These are phyloP conservation scores for Tranzscheliella williamsii DNA, from an alignment of 1,284 basidiomycete genomes.

Conservation along the genomic window DNA sequence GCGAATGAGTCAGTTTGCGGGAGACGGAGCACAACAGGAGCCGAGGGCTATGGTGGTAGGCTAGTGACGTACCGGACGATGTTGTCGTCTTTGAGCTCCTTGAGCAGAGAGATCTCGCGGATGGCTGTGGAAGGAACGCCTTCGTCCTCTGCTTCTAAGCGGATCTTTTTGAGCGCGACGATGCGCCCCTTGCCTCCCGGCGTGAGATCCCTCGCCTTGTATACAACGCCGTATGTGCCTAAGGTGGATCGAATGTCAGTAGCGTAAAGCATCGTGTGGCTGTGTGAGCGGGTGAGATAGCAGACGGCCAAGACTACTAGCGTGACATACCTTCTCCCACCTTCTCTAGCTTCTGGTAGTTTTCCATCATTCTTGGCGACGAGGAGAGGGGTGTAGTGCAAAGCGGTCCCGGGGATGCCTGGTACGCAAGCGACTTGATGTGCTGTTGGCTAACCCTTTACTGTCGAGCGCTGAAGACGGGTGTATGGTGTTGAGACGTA, in stretches of 20 bases:
- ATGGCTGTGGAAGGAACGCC: conserved; percentile 97
- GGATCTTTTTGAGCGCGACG: conserved; percentile 80
- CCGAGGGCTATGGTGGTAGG: too few relatives aligned
- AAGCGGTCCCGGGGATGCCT: too few relatives aligned
- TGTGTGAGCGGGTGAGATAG: neutral
- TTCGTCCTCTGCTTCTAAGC: conserved; percentile 95
- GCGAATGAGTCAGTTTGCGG: neutral
- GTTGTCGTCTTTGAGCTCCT: conserved; percentile 93
- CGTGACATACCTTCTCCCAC: conserved; percentile 59
- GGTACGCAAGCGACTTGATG: too few relatives aligned
- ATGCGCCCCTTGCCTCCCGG: conserved; percentile 70
- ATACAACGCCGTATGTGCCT: conserved; percentile 99
- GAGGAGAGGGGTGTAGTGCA: too few relatives aligned
- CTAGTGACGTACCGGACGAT: conserved; percentile 70
- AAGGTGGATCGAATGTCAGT: conserved; percentile 1
- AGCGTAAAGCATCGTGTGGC: too few relatives aligned
- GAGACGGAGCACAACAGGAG: neutral
- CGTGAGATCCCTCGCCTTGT: conserved; percentile 65
- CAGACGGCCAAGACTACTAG: neutral
- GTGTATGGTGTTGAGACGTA: too few relatives aligned
- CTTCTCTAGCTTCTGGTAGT: conserved; percentile 77
- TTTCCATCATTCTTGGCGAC: too few relatives aligned
- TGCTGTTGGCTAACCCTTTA: too few relatives aligned
- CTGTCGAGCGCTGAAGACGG: too few relatives aligned
- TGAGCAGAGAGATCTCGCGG: conserved; percentile 92